Evolutionary conservation across 108 stramenopile genomes (phyloP), one percentile per base, ranked within the genome.

Genomic region (Discostella pseudostelligera): DNA sequence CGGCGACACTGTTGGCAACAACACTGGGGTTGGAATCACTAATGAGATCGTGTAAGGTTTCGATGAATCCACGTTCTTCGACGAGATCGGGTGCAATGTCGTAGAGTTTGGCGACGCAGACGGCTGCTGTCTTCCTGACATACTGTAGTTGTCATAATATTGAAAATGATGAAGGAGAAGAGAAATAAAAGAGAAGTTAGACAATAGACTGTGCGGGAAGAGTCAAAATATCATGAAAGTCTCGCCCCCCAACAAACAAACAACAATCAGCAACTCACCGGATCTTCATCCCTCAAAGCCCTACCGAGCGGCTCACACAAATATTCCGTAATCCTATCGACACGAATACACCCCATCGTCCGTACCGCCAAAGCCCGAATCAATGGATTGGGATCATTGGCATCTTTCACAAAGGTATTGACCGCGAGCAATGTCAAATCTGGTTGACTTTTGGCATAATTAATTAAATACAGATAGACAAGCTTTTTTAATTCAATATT

Each of bases 341-440:
- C 99, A 19, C 99, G 97, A 58, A 99, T 99, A 78, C 98, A 99
- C 29, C 99, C 99, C 99, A 99, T 99, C 64, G 99, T 99, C 32
- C 99, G 87, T 3, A 99, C 96, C 16, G 99, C 98, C 60, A 99
- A 78, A 2, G 99, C 99, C 14, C 99, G 97, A 67, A 99, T 97
- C 48, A 99, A 79, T 25, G 99, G 99, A 76, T 99, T 99, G 22
- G 93, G 82, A 81, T 99, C 96, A 62, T 79, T 90, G 17, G 98
- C 94, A 76, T 99, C 98, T 83, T 98, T 97, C 48, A 98, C 96
- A 74, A 99, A 99, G 26, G 98, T 97, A 72, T 99, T 99, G 59
- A 99, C 99, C n/a, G 99, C 99, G 67, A 99, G 65, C 28, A 99
- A 68, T 24, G 99, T 96, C 59, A 98, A 62, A 55, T 99, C 99